A percentile compares a stretch with the other conserved stretches of the same genome.
These are phyloP conservation scores for Cyclotella sp. DNA, from an alignment of 108 stramenopile genomes.

Conservation along the genomic window DNA sequence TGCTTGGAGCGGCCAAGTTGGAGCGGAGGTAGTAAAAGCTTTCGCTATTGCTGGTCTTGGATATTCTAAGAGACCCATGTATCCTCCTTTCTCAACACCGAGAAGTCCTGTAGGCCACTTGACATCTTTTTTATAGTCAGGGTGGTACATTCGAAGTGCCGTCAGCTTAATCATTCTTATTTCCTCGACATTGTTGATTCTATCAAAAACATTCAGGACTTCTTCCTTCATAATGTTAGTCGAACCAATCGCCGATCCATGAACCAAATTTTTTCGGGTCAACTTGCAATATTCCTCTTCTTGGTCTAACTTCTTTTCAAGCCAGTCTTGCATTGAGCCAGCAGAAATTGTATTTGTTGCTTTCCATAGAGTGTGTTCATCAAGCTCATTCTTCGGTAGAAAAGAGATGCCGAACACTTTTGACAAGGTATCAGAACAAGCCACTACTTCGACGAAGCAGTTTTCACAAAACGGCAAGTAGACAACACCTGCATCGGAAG, in stretches of 20 bases:
- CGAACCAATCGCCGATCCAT: constrained; percentile 54
- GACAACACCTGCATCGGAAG: constrained; percentile 55
- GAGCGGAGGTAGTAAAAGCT: too few relatives aligned
- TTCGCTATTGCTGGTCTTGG: neutral
- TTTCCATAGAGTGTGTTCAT: constrained; percentile 74
- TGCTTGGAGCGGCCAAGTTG: neutral
- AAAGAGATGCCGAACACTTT: constrained; percentile 76
- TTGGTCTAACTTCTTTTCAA: constrained; percentile 73
- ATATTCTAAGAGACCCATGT: constrained; percentile 24
- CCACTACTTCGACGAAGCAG: constrained; percentile 69
- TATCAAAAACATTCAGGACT: constrained; percentile 54
- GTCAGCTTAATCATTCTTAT: constrained; percentile 67
- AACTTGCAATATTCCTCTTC: constrained; percentile 86
- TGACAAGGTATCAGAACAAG: constrained; percentile 45
- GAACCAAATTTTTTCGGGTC: constrained; percentile 56
- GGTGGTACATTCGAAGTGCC: constrained; percentile 42
- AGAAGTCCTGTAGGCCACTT: constrained; percentile 12
- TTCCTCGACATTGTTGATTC: constrained; percentile 61
- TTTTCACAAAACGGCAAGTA: constrained; percentile 85
- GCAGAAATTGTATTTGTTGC: constrained; percentile 76
- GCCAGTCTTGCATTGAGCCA: constrained; percentile 63
- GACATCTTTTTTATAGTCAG: constrained; percentile 21
- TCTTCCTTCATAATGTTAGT: constrained; percentile 59
- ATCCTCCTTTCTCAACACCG: constrained; percentile 48
- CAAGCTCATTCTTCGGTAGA: constrained; percentile 62